These are phyloP conservation scores for Colletotrichum destructivum DNA, from an alignment of 2,329 filamentous ascomycete species.

Conservation along the genomic window DNA sequence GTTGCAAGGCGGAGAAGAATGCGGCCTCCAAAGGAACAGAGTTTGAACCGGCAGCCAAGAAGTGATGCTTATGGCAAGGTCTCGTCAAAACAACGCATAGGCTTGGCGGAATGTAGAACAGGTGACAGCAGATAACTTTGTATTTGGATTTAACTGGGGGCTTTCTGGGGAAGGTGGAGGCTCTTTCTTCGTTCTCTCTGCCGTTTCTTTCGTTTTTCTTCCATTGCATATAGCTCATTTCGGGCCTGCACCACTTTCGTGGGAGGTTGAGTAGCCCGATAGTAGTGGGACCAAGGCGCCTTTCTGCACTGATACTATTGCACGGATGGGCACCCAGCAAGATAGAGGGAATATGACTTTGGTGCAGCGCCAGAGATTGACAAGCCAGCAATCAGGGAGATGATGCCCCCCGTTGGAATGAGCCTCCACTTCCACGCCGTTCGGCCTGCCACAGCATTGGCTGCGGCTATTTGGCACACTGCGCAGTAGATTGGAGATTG, in stretches of 20 bases:
- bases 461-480: slow-evolving; percentile 27
- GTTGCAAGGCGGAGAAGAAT: background rate
- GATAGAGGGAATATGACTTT: too few relatives aligned
- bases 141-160: background rate
- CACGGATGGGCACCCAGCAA: too few relatives aligned
- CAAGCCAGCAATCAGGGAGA: slow-evolving; percentile 8
- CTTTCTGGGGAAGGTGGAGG: too few relatives aligned
- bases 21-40: background rate
- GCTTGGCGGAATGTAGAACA: slow-evolving; percentile 11
- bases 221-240: too few relatives aligned
- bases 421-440: slow-evolving; percentile 40
- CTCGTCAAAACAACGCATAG: slow-evolving; percentile 8
- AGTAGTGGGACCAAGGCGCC: too few relatives aligned
- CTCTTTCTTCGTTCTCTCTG: too few relatives aligned
- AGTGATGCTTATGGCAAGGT: slow-evolving; percentile 19
- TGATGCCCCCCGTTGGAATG: slow-evolving; percentile 11
- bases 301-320: background rate
- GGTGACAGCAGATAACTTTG: background rate
- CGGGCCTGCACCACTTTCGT: too few relatives aligned
- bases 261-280: background rate
- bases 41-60: slow-evolving; percentile 10
- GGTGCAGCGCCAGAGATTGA: background rate
- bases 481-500: background rate
- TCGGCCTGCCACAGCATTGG: slow-evolving; percentile 32
- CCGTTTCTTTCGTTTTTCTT: too few relatives aligned